A percentile compares a stretch with the other conserved stretches of the same genome.
phyloP scores from a whole-genome alignment of 2,329 filamentous ascomycete genomes.

The Calonectria crousiana region DNA sequence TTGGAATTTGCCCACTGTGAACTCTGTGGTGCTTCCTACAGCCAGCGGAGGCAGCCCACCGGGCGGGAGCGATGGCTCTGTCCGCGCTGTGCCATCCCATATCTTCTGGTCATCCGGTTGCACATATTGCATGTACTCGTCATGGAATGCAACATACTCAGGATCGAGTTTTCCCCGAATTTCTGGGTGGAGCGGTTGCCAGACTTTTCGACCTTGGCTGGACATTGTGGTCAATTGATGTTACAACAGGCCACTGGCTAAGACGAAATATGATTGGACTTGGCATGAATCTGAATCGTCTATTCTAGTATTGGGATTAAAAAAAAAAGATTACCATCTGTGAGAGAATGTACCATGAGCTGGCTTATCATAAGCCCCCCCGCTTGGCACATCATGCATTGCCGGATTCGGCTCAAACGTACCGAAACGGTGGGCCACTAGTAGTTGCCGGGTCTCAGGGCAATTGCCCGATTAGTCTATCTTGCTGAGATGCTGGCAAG shows the following conservation, averaged over 20 bases:
- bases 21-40: conserved; percentile 41
- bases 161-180: conserved; percentile 46
- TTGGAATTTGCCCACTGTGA: conserved; percentile 37
- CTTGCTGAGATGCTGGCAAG: background rate
- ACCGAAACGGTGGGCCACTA: background rate
- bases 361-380: conserved; percentile 17
- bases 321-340: background rate
- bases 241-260: background rate
- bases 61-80: conserved; percentile 34
- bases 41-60: conserved; percentile 29
- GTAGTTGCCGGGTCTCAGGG: background rate
- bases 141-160: conserved; percentile 51
- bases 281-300: background rate
- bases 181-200: conserved; percentile 45
- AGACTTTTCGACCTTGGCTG: conserved; percentile 5
- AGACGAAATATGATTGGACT: background rate
- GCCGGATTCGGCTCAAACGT: background rate
- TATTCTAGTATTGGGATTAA: background rate
- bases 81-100: conserved; percentile 47
- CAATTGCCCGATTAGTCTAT: background rate
- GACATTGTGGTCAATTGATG: background rate
- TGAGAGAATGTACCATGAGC: background rate
- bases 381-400: background rate
- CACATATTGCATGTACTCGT: conserved; percentile 48
- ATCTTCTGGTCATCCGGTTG: conserved; percentile 42